These are phyloP conservation scores for Paralagenidium karlingii DNA, from an alignment of 352 stramenopile genomes.

Conservation along the genomic window DNA sequence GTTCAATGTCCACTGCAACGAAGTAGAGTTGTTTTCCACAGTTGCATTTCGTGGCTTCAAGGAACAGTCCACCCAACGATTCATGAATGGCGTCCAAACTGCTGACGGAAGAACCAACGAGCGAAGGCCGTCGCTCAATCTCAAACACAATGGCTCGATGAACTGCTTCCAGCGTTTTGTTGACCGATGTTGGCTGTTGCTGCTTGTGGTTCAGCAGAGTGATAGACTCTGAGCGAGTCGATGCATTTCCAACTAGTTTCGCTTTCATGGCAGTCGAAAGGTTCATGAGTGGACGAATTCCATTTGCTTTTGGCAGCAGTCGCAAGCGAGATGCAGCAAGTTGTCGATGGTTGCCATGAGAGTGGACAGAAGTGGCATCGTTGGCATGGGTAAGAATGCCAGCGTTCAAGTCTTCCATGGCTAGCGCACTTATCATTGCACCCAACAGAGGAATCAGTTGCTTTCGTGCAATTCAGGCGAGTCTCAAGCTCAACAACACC, in stretches of 20 bases:
- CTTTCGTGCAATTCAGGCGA: background rate
- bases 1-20: slow-evolving; percentile 61
- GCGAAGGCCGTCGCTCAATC: slow-evolving; percentile 29
- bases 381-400: slow-evolving; percentile 14
- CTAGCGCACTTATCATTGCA: slow-evolving; percentile 18
- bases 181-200: slow-evolving; percentile 20
- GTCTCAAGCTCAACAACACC: no score
- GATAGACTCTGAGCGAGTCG: no score
- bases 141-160: slow-evolving; percentile 53
- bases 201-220: slow-evolving; percentile 5
- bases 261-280: slow-evolving; percentile 14
- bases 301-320: slow-evolving; percentile 48
- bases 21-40: slow-evolving; percentile 23
- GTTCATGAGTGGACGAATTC: slow-evolving; percentile 70
- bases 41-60: background rate
- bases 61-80: slow-evolving; percentile 30
- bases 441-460: slow-evolving; percentile 2
- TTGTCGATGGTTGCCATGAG: slow-evolving; percentile 5
- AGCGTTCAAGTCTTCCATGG: slow-evolving; percentile 29
- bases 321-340: slow-evolving; percentile 38
- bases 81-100: slow-evolving; percentile 61
- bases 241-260: no score
- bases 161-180: slow-evolving; percentile 37
- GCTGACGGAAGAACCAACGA: slow-evolving; percentile 40
- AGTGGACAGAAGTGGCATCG: slow-evolving; percentile 1